These are phyloP conservation scores for Zelonia costaricensis DNA, from an alignment of 208 protist genomes.

Conservation along the genomic window DNA sequence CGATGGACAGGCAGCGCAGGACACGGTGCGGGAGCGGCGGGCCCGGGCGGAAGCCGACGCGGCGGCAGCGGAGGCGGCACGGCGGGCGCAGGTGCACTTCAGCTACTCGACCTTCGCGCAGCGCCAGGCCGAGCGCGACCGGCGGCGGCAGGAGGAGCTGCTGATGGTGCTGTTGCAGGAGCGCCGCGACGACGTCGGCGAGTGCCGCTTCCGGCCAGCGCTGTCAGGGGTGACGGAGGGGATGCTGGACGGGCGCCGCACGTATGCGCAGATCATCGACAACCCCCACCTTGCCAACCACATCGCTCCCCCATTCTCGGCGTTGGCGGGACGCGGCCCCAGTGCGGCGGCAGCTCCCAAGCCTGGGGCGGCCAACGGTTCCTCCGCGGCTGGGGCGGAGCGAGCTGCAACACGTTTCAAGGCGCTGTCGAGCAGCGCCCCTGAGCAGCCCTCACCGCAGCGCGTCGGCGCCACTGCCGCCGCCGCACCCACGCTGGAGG, in stretches of 20 bases:
- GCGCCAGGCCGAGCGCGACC: slow-evolving; percentile 3
- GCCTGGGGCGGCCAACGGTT: too few species aligned
- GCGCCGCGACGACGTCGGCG: slow-evolving; percentile 5
- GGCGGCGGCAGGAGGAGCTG: slow-evolving; percentile 9
- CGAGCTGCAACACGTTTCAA: too few species aligned
- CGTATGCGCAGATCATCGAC: slow-evolving; percentile 13
- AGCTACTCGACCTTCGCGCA: slow-evolving; percentile 10
- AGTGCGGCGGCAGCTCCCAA: too few species aligned
- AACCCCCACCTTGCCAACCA: background rate
- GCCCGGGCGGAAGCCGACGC: slow-evolving; percentile 1
- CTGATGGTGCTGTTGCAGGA: slow-evolving; percentile 3
- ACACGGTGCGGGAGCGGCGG: slow-evolving; percentile 18
- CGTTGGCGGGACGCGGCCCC: background rate
- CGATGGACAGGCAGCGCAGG: slow-evolving; percentile 4
- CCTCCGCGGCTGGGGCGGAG: too few species aligned
- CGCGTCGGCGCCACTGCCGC: too few species aligned
- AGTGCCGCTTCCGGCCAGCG: slow-evolving; percentile 20
- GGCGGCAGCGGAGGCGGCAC: slow-evolving; percentile 1
- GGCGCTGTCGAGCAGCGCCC: too few species aligned
- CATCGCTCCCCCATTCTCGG: too few species aligned
- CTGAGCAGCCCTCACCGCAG: too few species aligned
- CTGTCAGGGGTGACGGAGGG: slow-evolving; percentile 9
- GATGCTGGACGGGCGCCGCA: slow-evolving; percentile 2
- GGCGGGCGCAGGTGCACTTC: slow-evolving; percentile 2
- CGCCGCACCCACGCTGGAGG: too few species aligned